Evolutionary conservation across 176 grass and related monocot species (phyloP), one percentile per base, ranked within the genome.

Genomic region (Aegilops sharonensis): DNA sequence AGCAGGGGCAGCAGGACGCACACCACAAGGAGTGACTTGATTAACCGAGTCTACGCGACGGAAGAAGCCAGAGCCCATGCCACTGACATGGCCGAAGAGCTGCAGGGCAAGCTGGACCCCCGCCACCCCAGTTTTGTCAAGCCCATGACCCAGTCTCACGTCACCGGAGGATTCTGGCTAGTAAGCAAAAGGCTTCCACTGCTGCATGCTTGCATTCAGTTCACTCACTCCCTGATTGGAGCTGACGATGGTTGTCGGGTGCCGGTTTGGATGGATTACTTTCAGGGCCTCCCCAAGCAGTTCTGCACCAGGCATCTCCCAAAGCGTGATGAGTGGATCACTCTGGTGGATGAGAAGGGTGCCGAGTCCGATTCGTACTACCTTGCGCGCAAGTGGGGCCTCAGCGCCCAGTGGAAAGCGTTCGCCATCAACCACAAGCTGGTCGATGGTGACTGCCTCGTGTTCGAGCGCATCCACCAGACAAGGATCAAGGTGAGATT

Each of bases 101-200:
- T 95, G 42, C 82, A 90, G 75, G 70, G 62, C 12, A 48, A 80
- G 35, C 87, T 97, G 42, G 64, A 74, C 59, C 81, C 79, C 12
- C 13, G 42, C 3, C 81, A 87, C 83, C 89, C 85, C 17, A 80
- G 39, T 54, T 95, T 97, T 40, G 79, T 92, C 34, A 94, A 95
- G 65, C 84, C 93, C 57, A 94, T 95, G 96, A 83, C 88, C 5
- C 91, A 94, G 68, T 98, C 96, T 2, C 91, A 95, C 45, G 92
- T 92, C 82, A 94, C 93, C 8, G 96, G 93, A n/a, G 96, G 96
- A 8, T 95, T 94, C 75, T 95, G 93, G 96, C 93, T 98, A 78
- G 93, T 98, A 88, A 86, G 24, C 71, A 60, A 59, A 59, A 59
- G 15, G 5, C 47, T 50, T 50, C 47, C 47, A 50, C 47, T 4